These are phyloP conservation scores for Penicillium verhagenii DNA, from an alignment of 495 filamentous ascomycete genomes.

Conservation along the genomic window DNA sequence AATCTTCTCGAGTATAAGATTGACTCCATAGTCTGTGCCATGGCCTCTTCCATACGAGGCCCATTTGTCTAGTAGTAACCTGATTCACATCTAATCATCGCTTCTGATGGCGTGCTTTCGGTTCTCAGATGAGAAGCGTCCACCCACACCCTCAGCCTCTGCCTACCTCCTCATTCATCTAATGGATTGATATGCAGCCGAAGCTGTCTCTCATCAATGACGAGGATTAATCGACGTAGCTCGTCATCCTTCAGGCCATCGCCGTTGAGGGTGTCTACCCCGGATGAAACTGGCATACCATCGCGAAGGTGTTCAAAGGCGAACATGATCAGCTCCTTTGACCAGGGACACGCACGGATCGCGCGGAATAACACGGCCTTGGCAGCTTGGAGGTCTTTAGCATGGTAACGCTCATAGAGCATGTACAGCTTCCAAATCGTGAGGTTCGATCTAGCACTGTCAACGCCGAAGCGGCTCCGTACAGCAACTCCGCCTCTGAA, in stretches of 20 bases:
- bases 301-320: conserved; percentile 55
- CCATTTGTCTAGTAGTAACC: no score
- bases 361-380: conserved; percentile 50
- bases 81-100: no score
- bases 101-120: no score
- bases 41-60: background rate
- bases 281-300: conserved; percentile 8
- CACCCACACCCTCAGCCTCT: no score
- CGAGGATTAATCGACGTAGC: conserved; percentile 6
- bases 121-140: no score
- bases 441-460: conserved; percentile 41
- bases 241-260: conserved; percentile 8
- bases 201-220: conserved; percentile 9
- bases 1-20: no score
- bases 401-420: conserved; percentile 47
- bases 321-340: conserved; percentile 65
- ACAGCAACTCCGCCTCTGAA: conserved; percentile 20
- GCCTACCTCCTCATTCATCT: no score
- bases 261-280: background rate
- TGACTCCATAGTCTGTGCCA: no score
- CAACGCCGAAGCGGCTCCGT: conserved; percentile 29
- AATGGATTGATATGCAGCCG: no score
- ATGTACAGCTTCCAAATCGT: conserved; percentile 69
- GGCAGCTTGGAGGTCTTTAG: conserved; percentile 37
- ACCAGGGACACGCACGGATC: conserved; percentile 68